phyloP scores from a whole-genome alignment of 148 eudicot genomes.

The Suaeda aralocaspica region DNA sequence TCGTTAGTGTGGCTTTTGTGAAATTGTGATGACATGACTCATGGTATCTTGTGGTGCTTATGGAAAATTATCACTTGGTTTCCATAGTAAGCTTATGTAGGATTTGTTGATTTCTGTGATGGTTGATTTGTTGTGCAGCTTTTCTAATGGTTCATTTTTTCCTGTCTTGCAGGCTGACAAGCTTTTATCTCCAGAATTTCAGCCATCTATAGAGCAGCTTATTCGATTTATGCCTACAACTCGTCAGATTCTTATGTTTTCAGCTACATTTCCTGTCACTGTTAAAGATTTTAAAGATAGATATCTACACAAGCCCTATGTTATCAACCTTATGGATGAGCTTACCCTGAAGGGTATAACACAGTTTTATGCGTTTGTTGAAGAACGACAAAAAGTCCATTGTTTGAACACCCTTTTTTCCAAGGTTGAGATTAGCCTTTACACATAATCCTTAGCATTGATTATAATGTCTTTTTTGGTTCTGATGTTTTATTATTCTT shows the following conservation, averaged over 20 bases:
- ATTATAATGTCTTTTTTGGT: background rate
- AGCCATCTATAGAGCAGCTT: slow-evolving; percentile 75
- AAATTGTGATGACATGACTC: too few species aligned
- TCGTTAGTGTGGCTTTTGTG: too few species aligned
- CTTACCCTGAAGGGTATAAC: slow-evolving; percentile 91
- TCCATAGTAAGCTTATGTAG: too few species aligned
- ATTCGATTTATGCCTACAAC: slow-evolving; percentile 55
- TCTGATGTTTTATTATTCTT: background rate
- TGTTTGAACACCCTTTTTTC: slow-evolving; percentile 87
- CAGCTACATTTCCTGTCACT: slow-evolving; percentile 93
- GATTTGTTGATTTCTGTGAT: too few species aligned
- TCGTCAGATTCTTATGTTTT: slow-evolving; percentile 86
- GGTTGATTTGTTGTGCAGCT: background rate
- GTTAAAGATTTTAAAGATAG: slow-evolving; percentile 76
- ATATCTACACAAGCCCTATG: slow-evolving; percentile 63
- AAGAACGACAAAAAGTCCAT: slow-evolving; percentile 88
- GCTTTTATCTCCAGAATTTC: slow-evolving; percentile 84
- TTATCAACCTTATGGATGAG: slow-evolving; percentile 89
- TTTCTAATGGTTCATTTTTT: background rate
- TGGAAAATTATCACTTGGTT: too few species aligned
- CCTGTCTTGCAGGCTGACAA: slow-evolving; percentile 72
- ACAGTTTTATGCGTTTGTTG: slow-evolving; percentile 84
- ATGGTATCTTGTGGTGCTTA: too few species aligned
- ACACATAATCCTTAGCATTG: background rate
- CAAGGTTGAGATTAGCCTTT: slow-evolving; percentile 51